Base-by-base conservation (phyloP, 1,284 basidiomycete genomes). In the Kwoniella shivajii region DNA sequence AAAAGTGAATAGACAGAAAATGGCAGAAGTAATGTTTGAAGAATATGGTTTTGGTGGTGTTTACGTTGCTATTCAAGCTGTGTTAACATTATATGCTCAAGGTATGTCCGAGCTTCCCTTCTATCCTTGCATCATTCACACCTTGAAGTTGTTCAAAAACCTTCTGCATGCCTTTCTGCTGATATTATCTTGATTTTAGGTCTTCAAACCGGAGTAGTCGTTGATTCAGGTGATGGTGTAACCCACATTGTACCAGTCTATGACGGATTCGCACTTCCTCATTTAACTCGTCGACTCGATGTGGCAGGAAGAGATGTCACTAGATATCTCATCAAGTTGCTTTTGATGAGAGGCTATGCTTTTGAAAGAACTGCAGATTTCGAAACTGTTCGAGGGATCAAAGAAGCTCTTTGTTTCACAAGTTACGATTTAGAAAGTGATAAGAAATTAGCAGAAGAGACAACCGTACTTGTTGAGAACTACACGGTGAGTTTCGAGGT, bases 311-410 rank as follows among this genome's bases (percentile, higher is more conserved):
- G 95, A 65, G 96, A 99, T 77, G 94, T 99, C 50, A 99, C 96
- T 38, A 87, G 93, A 65, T 99, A 99, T 79, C 82, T 99, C 73
- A 99, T 99, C 85, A 99, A 99, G 81, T 85, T 99, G 11, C 83
- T 99, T 7, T 85, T 98, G 65, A 94, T 98, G 91, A 87, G 95
- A 29, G 96, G 96, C 18, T 99, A 99, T 77, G 96, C 96, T 0
- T 99, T 99, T 84, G 99, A 99, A 80, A 86, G 96, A 46, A 99
- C 96, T 5, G 96, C 95, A 47, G 96, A 99, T 80, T 99, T 99
- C 72, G 96, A 99, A 81, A 99, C 96, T 4, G 94, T 99, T 18
- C 82, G 94, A 29, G 91, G 95, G 78, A 98, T 99, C 82, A 99
- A 99, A 81, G 95, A 99, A 83, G 95, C 94, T 78, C 79, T 98